Evolutionary conservation across 2,329 filamentous ascomycete species (phyloP).

Genomic region (Colletotrichum tanaceti): DNA sequence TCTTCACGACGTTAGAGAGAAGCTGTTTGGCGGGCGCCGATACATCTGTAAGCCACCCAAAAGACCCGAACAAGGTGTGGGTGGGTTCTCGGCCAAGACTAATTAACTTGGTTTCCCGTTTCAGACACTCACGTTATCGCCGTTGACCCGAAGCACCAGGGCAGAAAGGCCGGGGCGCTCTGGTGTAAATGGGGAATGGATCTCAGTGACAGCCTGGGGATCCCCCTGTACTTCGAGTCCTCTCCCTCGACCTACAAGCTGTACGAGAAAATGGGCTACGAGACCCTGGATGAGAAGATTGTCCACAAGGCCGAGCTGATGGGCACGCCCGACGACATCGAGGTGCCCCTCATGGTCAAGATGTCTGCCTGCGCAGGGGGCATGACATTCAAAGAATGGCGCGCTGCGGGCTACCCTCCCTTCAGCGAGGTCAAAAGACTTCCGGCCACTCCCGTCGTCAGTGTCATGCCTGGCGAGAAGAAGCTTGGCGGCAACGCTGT

Average conservation of each 20-base stretch:
- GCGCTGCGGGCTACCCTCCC: conserved; percentile 37
- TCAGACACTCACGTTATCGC: conserved; percentile 57
- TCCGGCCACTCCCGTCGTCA: conserved; percentile 2
- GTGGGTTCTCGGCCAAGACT: neutral
- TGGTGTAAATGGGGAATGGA: conserved; percentile 57
- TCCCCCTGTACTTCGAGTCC: conserved; percentile 62
- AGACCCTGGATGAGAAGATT: conserved; percentile 52
- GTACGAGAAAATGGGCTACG: conserved; percentile 61
- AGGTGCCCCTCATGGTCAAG: conserved; percentile 56
- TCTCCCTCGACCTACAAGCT: conserved; percentile 55
- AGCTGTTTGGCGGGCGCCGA: conserved; percentile 52
- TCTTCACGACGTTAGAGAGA: conserved; percentile 56
- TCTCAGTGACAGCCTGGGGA: conserved; percentile 49
- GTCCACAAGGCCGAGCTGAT: conserved; percentile 53
- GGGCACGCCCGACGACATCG: conserved; percentile 50
- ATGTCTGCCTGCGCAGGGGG: conserved; percentile 52
- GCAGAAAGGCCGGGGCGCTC: conserved; percentile 55
- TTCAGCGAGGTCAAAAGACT: conserved; percentile 35
- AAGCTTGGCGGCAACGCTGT: conserved; percentile 7
- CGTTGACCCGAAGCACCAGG: conserved; percentile 57
- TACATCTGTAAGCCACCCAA: conserved; percentile 55
- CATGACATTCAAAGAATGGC: conserved; percentile 52
- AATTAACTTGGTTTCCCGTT: conserved; percentile 8
- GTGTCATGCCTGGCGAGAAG: conserved; percentile 2
- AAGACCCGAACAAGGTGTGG: neutral